A percentile compares a stretch with the other conserved stretches of the same genome.
Evolutionary conservation across 352 stramenopile genomes (phyloP).

Genomic region (Phytophthora pini): DNA sequence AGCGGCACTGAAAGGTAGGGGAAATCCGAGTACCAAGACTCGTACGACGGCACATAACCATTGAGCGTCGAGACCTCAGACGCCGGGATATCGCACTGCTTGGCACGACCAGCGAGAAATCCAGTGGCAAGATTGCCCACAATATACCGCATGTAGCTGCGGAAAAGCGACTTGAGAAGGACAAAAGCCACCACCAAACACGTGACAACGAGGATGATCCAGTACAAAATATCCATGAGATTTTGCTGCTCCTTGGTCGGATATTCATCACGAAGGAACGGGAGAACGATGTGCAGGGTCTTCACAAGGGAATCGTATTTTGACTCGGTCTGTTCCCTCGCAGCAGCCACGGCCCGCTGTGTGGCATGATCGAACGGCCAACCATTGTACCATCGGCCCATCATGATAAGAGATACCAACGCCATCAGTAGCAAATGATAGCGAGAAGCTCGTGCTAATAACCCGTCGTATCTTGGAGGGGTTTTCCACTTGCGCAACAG

Average conservation of each 20-base stretch:
- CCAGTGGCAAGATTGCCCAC: conserved; percentile 34
- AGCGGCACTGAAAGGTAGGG: conserved; percentile 69
- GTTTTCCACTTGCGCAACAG: conserved; percentile 80
- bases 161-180: conserved; percentile 41
- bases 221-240: conserved; percentile 52
- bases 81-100: conserved; percentile 49
- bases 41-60: conserved; percentile 67
- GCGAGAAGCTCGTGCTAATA: conserved; percentile 64
- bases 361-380: conserved; percentile 73
- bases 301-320: conserved; percentile 41
- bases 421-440: conserved; percentile 75
- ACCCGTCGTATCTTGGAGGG: conserved; percentile 62
- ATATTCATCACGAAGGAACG: conserved; percentile 52
- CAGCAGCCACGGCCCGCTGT: conserved; percentile 34
- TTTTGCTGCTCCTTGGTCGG: conserved; percentile 38
- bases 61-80: conserved; percentile 57
- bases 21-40: conserved; percentile 78
- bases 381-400: conserved; percentile 81
- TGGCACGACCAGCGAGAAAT: conserved; percentile 38
- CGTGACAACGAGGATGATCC: conserved; percentile 50
- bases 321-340: conserved; percentile 35
- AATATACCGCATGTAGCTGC: conserved; percentile 48
- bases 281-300: conserved; percentile 56
- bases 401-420: conserved; percentile 73
- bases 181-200: conserved; percentile 40